phyloP scores from a whole-genome alignment of 345 rosid genomes.

The Anastatica hierochuntica region DNA sequence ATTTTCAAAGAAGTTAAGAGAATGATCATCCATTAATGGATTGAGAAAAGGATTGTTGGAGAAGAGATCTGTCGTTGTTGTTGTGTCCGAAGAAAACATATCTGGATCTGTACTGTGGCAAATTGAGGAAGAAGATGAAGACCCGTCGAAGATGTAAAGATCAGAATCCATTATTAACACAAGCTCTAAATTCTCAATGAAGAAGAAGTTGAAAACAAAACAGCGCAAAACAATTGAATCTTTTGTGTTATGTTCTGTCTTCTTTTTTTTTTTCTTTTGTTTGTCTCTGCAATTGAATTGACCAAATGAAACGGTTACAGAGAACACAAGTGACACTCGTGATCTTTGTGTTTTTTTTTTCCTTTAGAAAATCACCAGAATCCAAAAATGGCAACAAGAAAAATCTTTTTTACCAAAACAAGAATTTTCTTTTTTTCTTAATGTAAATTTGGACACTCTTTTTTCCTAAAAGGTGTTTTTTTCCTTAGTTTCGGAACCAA shows the following conservation, averaged over 20 bases:
- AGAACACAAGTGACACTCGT: conserved; percentile 29
- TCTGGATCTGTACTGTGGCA: conserved; percentile 31
- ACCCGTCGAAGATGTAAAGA: conserved; percentile 38
- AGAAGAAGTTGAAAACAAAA: background rate
- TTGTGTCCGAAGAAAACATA: conserved; percentile 34
- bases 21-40: background rate
- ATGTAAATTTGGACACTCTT: background rate
- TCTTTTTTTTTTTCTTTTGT: background rate
- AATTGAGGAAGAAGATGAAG: conserved; percentile 33
- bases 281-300: conserved; percentile 13
- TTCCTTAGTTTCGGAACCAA: conserved; percentile 14
- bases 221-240: background rate
- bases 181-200: conserved; percentile 4
- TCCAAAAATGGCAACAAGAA: conserved; percentile 29
- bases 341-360: conserved; percentile 16
- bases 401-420: too few species aligned
- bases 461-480: background rate
- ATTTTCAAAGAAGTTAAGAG: conserved; percentile 23
- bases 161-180: conserved; percentile 51
- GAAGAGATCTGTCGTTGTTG: conserved; percentile 23
- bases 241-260: conserved; percentile 11
- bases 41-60: conserved; percentile 10
- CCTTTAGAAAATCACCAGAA: conserved; percentile 20
- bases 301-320: conserved; percentile 25
- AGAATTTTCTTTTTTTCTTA: background rate